Evolutionary conservation across 768 basidiomycete species (phyloP), one percentile per base, ranked within the genome.

Genomic region (Tremella fuciformis): DNA sequence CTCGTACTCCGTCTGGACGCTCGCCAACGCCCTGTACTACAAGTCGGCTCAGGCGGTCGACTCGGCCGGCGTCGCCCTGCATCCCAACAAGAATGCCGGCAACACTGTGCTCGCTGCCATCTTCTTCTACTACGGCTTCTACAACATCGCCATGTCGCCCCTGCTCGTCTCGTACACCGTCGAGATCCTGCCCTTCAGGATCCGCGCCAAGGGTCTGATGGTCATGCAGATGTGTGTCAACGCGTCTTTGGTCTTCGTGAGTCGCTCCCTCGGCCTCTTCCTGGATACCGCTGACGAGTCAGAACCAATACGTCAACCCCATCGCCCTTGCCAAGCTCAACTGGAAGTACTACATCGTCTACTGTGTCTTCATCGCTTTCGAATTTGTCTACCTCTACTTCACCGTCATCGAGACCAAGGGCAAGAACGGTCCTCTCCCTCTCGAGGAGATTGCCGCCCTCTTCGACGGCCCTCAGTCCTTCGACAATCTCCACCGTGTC

Each of bases 91-190:
- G 9, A n/a, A 21, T 19, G 69, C 69, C 11, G 69, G 69, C 19
- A 53, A 66, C 34, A 68, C 62, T 21, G 69, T 71, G 38, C 60
- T 78, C 38, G 74, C 71, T 8, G 62, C 70, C 58, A 70, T 78
- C 55, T 78, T 76, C 75, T 41, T 63, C 51, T 66, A 69, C 61
- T 72, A 69, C 46, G 63, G 53, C 13, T 59, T 63, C 38, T 72
- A 72, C 63, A 69, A 72, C 58, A 39, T 65, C 34, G 70, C 70
- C 34, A 55, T 68, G 60, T 60, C 58, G 11, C 63, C 65, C 2
- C 55, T 72, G 22, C 56, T 68, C 41, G 63, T 65, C n/a, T 59
- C 64, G 8, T 71, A 71, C 63, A 66, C 70, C 9, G 60, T 66
- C 40, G 70, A 72, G 54, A 69, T 72, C 46, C 58, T 72, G 7